A percentile compares a stretch with the other conserved stretches of the same genome.
phyloP scores from a whole-genome alignment of 208 protist species.

The Leishmania arabica region DNA sequence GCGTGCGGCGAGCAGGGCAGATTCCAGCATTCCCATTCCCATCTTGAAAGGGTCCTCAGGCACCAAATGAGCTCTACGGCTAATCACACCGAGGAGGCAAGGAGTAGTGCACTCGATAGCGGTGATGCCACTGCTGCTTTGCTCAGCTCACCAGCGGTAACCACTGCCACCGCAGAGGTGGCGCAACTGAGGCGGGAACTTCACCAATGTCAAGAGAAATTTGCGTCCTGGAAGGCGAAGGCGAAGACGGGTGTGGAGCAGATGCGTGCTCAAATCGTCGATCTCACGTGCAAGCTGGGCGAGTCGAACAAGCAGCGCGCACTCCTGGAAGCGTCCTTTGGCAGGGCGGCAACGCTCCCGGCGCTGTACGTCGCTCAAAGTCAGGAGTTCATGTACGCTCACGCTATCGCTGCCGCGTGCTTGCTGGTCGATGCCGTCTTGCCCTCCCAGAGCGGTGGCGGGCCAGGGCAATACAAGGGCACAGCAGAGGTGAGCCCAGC shows the following conservation, averaged over 20 bases:
- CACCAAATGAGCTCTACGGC: constrained; percentile 1
- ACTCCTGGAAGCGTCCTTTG: background rate
- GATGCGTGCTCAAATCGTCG: constrained; percentile 58
- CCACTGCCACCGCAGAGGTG: constrained; percentile 6
- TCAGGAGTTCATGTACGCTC: constrained; percentile 2
- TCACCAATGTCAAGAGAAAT: constrained; percentile 52
- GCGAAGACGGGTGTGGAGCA: constrained; percentile 77
- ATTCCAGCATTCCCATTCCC: background rate
- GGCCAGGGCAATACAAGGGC: background rate
- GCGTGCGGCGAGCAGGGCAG: background rate
- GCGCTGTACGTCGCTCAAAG: background rate
- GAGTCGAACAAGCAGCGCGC: constrained; percentile 13
- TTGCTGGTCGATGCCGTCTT: constrained; percentile 6
- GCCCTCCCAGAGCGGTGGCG: background rate
- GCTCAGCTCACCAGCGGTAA: background rate
- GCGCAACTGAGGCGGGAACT: constrained; percentile 51
- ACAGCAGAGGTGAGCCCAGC: background rate
- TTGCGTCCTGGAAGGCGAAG: constrained; percentile 75
- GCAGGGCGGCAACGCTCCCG: background rate
- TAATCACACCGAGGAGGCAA: background rate
- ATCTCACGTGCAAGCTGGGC: constrained; percentile 49
- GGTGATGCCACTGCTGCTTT: background rate
- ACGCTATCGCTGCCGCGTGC: constrained; percentile 17
- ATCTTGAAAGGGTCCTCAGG: no score
- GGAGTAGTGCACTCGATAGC: background rate